Base-by-base conservation (phyloP, 345 rosid species). In the Conringia planisiliqua region DNA sequence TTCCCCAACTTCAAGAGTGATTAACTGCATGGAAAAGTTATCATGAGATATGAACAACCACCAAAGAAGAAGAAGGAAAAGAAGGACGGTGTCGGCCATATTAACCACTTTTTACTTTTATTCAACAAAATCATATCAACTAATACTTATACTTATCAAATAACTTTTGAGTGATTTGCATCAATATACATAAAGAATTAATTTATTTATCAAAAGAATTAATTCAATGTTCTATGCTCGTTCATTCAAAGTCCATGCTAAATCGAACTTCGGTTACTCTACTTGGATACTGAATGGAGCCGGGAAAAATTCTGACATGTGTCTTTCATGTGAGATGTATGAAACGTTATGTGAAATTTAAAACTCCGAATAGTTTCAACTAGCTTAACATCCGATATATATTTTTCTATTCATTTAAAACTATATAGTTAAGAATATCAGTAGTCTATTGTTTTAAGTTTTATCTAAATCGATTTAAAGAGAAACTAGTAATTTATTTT, bases 21-120 rank as follows among this genome's bases (percentile, higher is more conserved):
- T 44, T 44, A 54, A 56, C 44, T 64, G 56, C 35, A 40, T 22
- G 42, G 30, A 27, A 46, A 46, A 57, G 40, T 46, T 27, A 67
- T 10, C 27, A 16, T 18, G 67, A 67, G 35, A 59, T 38, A 38
- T 74, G 54, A 18, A 48, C 40, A 56, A 73, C 35, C 56, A 58
- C 9, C 16, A 32, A 46, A 16, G 33, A 74, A 38, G 40, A 36
- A 29, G 52, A 62, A 60, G 35, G 6, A 54, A 35, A 35, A 36
- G 11, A 35, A 35, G n/a, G 22, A 39, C 67, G 61, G 61, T 66
- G 73, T 74, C 73, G 78, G 73, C 73, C 78, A 74, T 74, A 48
- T 47, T 38, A 36, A 66, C 30, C 10, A 74, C 67, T 39, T 48
- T 43, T 47, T 20, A 29, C 46, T 48, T 66, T 66, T 39, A 17